Conservation (phyloP, 2,329 filamentous ascomycete species). For the Amphichorda felina region DNA sequence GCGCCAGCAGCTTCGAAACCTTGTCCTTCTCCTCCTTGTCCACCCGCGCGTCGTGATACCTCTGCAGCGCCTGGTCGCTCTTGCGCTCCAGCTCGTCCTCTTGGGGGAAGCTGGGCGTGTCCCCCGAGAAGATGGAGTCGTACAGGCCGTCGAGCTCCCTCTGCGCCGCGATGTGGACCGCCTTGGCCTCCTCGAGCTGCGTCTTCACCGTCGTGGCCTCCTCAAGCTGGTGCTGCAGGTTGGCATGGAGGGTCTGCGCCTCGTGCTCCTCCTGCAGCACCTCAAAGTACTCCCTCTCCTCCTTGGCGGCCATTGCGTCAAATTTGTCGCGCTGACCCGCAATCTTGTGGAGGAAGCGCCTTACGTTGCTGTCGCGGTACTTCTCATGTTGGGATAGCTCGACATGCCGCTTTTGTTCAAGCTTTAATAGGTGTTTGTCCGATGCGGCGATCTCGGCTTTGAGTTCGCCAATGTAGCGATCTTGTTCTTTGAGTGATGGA, state of each 20-base stretch:
- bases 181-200: constrained; percentile 21
- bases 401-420: constrained; percentile 24
- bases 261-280: constrained; percentile 35
- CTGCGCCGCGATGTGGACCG: constrained; percentile 26
- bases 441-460: too few species aligned
- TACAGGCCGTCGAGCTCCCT: constrained; percentile 32
- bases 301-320: constrained; percentile 33
- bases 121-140: constrained; percentile 37
- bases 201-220: constrained; percentile 23
- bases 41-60: constrained; percentile 23
- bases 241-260: constrained; percentile 27
- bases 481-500: too few species aligned
- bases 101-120: constrained; percentile 38
- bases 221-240: constrained; percentile 23
- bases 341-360: constrained; percentile 38
- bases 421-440: too few species aligned
- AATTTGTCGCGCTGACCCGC: constrained; percentile 28
- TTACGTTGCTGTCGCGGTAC: constrained; percentile 39
- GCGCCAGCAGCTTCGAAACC: constrained; percentile 24
- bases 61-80: constrained; percentile 18
- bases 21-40: constrained; percentile 26
- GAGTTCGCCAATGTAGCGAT: too few species aligned
- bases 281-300: constrained; percentile 37
- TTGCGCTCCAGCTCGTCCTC: constrained; percentile 34
- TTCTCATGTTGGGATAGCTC: constrained; percentile 39